These are phyloP conservation scores for Cerioporus squamosus DNA, from an alignment of 1,284 basidiomycete genomes.

Conservation along the genomic window DNA sequence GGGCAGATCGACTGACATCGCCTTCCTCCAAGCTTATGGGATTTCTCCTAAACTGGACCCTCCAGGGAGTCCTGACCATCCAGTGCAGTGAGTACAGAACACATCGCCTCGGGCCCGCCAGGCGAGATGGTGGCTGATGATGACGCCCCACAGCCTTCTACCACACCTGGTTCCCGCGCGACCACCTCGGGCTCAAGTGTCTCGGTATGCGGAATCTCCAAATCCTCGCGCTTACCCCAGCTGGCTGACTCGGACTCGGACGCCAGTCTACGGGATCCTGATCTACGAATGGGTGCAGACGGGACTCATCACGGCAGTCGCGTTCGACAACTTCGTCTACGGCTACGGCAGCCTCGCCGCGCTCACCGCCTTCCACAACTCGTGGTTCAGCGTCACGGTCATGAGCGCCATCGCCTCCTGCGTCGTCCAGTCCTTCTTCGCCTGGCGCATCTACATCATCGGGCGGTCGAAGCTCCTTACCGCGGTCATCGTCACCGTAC, in stretches of 20 bases:
- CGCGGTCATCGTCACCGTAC: background rate
- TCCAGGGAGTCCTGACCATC: too few relatives aligned
- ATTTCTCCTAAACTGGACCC: too few relatives aligned
- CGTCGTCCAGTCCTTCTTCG: constrained; percentile 5
- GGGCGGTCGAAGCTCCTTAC: background rate
- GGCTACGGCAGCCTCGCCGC: background rate
- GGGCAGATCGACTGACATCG: too few relatives aligned
- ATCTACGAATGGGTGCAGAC: constrained; percentile 12
- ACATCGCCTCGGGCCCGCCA: too few relatives aligned
- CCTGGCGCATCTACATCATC: constrained; percentile 1
- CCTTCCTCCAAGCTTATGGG: too few relatives aligned
- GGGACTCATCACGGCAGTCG: constrained; percentile 1
- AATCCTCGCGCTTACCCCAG: too few relatives aligned
- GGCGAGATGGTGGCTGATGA: too few relatives aligned
- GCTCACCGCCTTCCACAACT: constrained; percentile 4
- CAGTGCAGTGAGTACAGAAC: too few relatives aligned
- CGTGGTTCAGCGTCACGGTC: constrained; percentile 11
- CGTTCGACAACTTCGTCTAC: constrained; percentile 8
- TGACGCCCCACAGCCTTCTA: background rate
- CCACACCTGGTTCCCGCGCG: background rate
- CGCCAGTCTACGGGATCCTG: constrained; percentile 2
- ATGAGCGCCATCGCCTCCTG: constrained; percentile 3
- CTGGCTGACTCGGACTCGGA: background rate
- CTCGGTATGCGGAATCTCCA: background rate
- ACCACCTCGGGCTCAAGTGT: background rate